These are phyloP conservation scores for Fraxinus ornus DNA, from an alignment of 305 asterid genomes.

Conservation along the genomic window DNA sequence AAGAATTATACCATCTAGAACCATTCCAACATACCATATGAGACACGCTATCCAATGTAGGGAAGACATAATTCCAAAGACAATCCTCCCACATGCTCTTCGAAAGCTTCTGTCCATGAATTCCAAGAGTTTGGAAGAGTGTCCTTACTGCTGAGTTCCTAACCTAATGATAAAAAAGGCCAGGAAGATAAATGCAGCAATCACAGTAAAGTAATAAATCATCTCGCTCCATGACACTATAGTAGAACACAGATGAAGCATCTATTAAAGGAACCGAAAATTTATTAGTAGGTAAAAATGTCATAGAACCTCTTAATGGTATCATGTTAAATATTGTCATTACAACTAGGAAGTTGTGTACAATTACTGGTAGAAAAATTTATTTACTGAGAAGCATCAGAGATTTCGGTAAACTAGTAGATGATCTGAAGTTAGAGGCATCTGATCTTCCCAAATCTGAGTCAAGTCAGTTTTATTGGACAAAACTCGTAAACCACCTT, in stretches of 20 bases:
- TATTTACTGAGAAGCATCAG: background rate
- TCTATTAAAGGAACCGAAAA: conserved; percentile 13
- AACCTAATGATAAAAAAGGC: conserved; percentile 55
- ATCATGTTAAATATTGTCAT: conserved; percentile 4
- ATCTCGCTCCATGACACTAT: conserved; percentile 18
- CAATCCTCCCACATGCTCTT: conserved; percentile 92
- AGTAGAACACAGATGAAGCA: conserved; percentile 21
- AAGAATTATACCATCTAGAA: conserved; percentile 19
- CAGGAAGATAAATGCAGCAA: conserved; percentile 24
- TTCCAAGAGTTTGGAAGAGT: conserved; percentile 97
- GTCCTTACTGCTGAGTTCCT: conserved; percentile 95
- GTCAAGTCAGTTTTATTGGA: conserved; percentile 11
- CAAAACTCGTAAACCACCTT: background rate
- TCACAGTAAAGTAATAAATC: conserved; percentile 21
- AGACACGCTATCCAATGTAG: conserved; percentile 81
- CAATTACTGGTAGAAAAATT: background rate
- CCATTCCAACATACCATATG: conserved; percentile 65
- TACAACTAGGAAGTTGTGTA: conserved; percentile 4
- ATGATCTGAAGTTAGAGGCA: background rate
- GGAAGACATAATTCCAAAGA: conserved; percentile 87
- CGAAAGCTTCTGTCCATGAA: conserved; percentile 96
- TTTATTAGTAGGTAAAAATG: conserved; percentile 5
- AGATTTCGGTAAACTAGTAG: background rate
- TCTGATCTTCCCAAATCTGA: conserved; percentile 5
- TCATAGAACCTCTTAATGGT: background rate